Percentiles rank a stretch among this genome's conserved stretches.
phyloP scores from a whole-genome alignment of 768 basidiomycete genomes.

The Pulveroboletus sp. region DNA sequence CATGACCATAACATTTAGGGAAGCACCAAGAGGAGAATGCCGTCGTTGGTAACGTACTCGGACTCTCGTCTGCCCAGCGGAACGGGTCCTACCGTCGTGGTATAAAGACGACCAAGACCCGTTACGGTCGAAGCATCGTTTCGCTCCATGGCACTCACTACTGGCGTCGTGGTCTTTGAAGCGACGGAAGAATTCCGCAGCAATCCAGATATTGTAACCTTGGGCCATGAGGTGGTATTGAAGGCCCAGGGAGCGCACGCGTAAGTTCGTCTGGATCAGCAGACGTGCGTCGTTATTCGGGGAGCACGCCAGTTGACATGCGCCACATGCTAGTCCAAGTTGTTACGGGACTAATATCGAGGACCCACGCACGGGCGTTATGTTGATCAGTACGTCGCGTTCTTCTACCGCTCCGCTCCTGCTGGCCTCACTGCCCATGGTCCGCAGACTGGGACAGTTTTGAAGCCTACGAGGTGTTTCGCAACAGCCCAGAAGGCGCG shows the following conservation, averaged over 20 bases:
- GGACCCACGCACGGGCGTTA: slow-evolving; percentile 4
- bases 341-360: slow-evolving; percentile 21
- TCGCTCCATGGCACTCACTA: no score
- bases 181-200: background rate
- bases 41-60: no score
- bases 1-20: no score
- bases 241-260: slow-evolving; percentile 5
- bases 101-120: no score
- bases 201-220: background rate
- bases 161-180: no score
- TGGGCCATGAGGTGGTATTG: slow-evolving; percentile 8
- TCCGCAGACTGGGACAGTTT: slow-evolving; percentile 26
- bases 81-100: no score
- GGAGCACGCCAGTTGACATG: background rate
- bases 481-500: slow-evolving; percentile 1
- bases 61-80: no score
- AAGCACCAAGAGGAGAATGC: no score
- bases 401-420: no score
- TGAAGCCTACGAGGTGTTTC: slow-evolving; percentile 17
- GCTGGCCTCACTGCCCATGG: background rate
- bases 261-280: slow-evolving; percentile 9
- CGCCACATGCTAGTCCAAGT: slow-evolving; percentile 7
- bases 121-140: no score
- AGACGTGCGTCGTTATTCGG: background rate
- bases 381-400: slow-evolving; percentile 16